These are phyloP conservation scores for Mycena galopus DNA, from an alignment of 768 basidiomycete species.

Conservation along the genomic window DNA sequence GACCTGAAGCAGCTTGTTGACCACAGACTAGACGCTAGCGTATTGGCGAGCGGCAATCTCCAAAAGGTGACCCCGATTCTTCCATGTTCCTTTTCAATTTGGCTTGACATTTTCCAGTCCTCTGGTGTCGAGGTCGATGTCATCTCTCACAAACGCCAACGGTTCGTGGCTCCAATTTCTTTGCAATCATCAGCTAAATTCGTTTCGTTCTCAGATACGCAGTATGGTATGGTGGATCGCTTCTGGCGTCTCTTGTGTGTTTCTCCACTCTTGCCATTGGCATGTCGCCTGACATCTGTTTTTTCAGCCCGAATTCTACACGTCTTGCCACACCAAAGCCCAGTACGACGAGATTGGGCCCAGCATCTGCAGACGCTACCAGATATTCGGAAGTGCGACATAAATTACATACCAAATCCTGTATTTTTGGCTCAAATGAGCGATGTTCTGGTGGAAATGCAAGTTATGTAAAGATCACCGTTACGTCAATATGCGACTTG, in stretches of 20 bases:
- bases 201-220: conserved; percentile 70
- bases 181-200: conserved; percentile 8
- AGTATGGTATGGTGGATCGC: conserved; percentile 98
- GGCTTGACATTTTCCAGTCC: conserved; percentile 64
- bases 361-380: conserved; percentile 92
- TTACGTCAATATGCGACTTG: conserved; percentile 21
- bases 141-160: conserved; percentile 97
- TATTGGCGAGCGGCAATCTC: conserved; percentile 76
- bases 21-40: conserved; percentile 85
- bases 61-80: conserved; percentile 71
- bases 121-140: conserved; percentile 98
- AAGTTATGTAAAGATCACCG: not conserved
- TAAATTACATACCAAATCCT: conserved; percentile 49
- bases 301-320: conserved; percentile 91
- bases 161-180: conserved; percentile 59
- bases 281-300: conserved; percentile 14
- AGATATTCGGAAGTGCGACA: conserved; percentile 92
- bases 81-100: not conserved
- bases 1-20: conserved; percentile 96
- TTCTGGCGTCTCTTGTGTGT: conserved; percentile 91
- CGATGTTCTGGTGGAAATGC: not conserved
- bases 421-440: conserved; percentile 21
- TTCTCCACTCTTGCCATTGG: not conserved
- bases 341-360: conserved; percentile 96
- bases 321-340: conserved; percentile 92